A percentile compares a stretch with the other conserved stretches of the same genome.
Evolutionary conservation across 2,329 filamentous ascomycete species (phyloP).

Genomic region (Diplodia intermedia): DNA sequence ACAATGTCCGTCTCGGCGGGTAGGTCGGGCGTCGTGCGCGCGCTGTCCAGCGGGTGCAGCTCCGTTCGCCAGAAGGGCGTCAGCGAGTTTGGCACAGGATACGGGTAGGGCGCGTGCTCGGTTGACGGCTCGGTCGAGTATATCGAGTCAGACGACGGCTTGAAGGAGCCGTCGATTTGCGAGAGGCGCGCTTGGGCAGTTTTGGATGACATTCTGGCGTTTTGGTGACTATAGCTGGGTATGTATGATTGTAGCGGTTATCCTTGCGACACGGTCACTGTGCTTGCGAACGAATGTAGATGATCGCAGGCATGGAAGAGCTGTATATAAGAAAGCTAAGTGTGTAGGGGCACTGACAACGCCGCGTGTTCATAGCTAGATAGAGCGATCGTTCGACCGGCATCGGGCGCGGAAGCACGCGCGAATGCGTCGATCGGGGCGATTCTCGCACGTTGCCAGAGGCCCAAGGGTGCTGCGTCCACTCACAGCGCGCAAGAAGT

Average conservation of each 20-base stretch:
- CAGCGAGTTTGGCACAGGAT: constrained; percentile 43
- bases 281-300: no score
- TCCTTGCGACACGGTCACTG: background rate
- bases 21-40: constrained; percentile 42
- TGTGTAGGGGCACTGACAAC: background rate
- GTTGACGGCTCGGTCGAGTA: constrained; percentile 24
- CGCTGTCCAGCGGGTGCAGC: constrained; percentile 40
- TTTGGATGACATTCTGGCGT: constrained; percentile 2
- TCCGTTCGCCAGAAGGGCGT: constrained; percentile 48
- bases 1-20: constrained; percentile 43
- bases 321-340: constrained; percentile 6
- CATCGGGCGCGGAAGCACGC: constrained; percentile 7
- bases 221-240: background rate
- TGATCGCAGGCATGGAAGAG: no score
- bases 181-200: constrained; percentile 6
- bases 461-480: no score
- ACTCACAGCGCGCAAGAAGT: no score
- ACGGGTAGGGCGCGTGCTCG: constrained; percentile 30
- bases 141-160: background rate
- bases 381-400: constrained; percentile 9
- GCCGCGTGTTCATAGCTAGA: no score
- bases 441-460: background rate
- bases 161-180: constrained; percentile 1
- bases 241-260: no score
- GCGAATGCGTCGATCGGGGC: background rate